Evolutionary conservation across 345 rosid genomes (phyloP).

Genomic region (Populus davidiana): DNA sequence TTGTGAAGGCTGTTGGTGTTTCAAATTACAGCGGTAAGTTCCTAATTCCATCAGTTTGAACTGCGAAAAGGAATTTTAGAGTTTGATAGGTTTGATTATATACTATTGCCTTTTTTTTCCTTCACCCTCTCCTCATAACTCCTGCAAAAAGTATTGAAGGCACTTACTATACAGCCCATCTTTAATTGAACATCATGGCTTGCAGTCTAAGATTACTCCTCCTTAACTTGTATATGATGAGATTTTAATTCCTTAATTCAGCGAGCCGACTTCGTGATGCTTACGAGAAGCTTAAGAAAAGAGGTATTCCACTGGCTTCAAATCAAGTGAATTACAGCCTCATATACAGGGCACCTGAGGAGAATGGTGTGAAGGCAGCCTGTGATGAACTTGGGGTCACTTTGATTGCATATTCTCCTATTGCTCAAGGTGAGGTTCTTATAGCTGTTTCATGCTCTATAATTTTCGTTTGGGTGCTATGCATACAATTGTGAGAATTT

Average conservation of each 20-base stretch:
- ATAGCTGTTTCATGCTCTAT: constrained; percentile 1
- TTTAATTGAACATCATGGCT: background rate
- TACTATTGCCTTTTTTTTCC: background rate
- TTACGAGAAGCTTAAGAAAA: constrained; percentile 67
- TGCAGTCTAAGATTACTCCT: background rate
- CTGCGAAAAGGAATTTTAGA: background rate
- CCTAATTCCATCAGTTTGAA: constrained; percentile 5
- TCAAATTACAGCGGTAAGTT: constrained; percentile 78
- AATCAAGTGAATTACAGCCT: constrained; percentile 98
- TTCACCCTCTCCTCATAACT: background rate
- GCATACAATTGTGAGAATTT: background rate
- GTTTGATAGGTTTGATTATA: background rate
- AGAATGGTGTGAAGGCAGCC: constrained; percentile 81
- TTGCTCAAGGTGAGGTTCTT: constrained; percentile 73
- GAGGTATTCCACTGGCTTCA: constrained; percentile 92
- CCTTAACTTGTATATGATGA: constrained; percentile 1
- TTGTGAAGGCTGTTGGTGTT: constrained; percentile 97
- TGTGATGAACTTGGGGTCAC: constrained; percentile 94
- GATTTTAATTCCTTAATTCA: constrained; percentile 25
- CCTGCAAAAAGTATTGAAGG: background rate
- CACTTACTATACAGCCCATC: too few relatives aligned
- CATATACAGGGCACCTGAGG: constrained; percentile 78
- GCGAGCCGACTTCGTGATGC: constrained; percentile 80
- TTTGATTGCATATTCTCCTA: constrained; percentile 87
- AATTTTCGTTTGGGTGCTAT: constrained; percentile 1